Evolutionary conservation across 1,284 basidiomycete species (phyloP).

Genomic region (Fomitiporia mediterranea): DNA sequence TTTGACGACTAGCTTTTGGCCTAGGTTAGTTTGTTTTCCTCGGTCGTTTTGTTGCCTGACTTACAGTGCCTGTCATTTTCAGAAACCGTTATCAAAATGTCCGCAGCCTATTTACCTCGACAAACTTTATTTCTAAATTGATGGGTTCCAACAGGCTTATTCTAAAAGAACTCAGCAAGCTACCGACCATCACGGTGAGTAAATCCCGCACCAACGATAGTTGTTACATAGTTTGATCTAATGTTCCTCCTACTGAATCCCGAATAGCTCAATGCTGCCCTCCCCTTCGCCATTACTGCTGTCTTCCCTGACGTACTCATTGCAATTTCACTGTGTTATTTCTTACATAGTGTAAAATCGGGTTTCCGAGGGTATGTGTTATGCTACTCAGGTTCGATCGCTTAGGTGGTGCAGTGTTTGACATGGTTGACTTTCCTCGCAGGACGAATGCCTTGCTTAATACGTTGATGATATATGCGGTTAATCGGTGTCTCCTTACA

Average conservation of each 20-base stretch:
- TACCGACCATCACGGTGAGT: constrained; percentile 12
- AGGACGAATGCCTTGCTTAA: constrained; percentile 40
- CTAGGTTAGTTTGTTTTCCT: constrained; percentile 4
- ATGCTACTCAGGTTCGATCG: neutral
- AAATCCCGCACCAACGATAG: neutral
- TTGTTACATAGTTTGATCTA: too few species aligned
- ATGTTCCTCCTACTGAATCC: neutral
- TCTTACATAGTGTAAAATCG: constrained; percentile 32
- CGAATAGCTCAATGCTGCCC: constrained; percentile 24
- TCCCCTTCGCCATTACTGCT: constrained; percentile 37
- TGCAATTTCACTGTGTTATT: constrained; percentile 34
- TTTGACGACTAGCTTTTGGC: constrained; percentile 12
- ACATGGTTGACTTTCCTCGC: neutral
- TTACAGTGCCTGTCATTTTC: neutral
- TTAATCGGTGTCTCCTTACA: constrained; percentile 43
- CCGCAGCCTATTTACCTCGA: too few species aligned
- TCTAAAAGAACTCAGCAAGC: constrained; percentile 6
- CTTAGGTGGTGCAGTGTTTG: neutral
- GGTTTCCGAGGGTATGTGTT: constrained; percentile 13
- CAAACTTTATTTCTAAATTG: neutral
- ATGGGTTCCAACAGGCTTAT: constrained; percentile 1
- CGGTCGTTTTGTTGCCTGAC: neutral
- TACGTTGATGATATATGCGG: constrained; percentile 39
- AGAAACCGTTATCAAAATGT: constrained; percentile 16
- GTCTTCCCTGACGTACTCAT: constrained; percentile 41